Evolutionary conservation across 2,329 filamentous ascomycete species (phyloP).

Genomic region (Pseudomassariella vexata): DNA sequence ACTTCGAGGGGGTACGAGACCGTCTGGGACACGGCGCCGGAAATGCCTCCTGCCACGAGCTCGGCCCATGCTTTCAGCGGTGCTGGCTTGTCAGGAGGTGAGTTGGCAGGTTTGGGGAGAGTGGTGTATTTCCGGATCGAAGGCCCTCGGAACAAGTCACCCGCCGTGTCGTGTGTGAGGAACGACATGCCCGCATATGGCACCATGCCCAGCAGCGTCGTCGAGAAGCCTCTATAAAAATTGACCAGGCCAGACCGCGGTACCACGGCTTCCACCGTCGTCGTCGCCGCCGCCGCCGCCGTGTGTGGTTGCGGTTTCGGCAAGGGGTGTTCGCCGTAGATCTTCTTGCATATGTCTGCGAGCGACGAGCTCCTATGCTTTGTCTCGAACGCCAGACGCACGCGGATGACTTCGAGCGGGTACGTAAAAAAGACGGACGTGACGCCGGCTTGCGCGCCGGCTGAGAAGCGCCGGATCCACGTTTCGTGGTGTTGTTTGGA

Average conservation of each 20-base stretch:
- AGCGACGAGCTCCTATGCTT: conserved; percentile 68
- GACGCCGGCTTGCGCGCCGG: conserved; percentile 72
- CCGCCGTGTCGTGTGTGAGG: conserved; percentile 85
- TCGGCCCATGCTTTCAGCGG: conserved; percentile 83
- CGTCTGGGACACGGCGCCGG: conserved; percentile 86
- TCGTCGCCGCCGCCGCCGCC: conserved; percentile 31
- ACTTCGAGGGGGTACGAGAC: conserved; percentile 92
- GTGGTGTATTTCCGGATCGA: conserved; percentile 68
- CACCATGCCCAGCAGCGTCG: conserved; percentile 89
- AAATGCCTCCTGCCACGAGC: conserved; percentile 74
- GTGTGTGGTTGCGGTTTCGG: conserved; percentile 29
- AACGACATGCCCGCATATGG: conserved; percentile 96
- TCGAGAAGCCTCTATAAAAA: conserved; percentile 91
- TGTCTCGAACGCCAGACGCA: conserved; percentile 92
- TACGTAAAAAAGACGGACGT: conserved; percentile 96
- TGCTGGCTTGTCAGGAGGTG: conserved; percentile 55
- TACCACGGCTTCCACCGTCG: conserved; percentile 43
- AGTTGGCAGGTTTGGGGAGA: conserved; percentile 53
- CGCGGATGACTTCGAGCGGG: conserved; percentile 85
- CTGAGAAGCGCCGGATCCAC: conserved; percentile 65
- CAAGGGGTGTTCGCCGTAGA: conserved; percentile 70
- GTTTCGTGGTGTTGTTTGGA: conserved; percentile 67
- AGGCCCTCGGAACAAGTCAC: conserved; percentile 73
- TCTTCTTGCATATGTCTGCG: conserved; percentile 71
- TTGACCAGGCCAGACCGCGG: conserved; percentile 71